Percentiles rank a stretch among this genome's conserved stretches.
These are phyloP conservation scores for Phaeosphaeriaceae sp. DNA, from an alignment of 2,329 filamentous ascomycete species.

Conservation along the genomic window DNA sequence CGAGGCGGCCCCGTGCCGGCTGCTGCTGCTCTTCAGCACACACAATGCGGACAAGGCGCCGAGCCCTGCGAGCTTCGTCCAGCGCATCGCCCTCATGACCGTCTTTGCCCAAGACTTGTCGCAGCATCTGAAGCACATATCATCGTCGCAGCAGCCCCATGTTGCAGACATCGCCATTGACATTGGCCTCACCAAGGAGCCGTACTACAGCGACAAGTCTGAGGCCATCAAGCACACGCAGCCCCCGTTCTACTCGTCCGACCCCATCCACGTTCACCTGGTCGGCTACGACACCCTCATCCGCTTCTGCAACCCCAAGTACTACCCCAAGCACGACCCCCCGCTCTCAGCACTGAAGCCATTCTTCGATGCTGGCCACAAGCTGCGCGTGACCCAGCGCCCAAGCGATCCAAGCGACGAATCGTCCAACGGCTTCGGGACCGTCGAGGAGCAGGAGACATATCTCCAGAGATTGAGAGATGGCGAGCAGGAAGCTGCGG, in stretches of 20 bases:
- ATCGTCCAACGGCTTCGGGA: constrained; percentile 64
- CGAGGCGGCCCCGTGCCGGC: constrained; percentile 51
- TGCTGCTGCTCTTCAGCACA: constrained; percentile 67
- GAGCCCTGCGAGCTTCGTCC: constrained; percentile 71
- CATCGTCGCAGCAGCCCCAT: constrained; percentile 6
- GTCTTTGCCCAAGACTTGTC: constrained; percentile 67
- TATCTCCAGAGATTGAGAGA: constrained; percentile 61
- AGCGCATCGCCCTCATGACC: constrained; percentile 75
- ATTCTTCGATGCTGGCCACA: constrained; percentile 67
- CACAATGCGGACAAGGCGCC: constrained; percentile 72
- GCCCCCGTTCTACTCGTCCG: constrained; percentile 44
- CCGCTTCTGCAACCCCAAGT: constrained; percentile 75
- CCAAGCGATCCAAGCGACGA: constrained; percentile 49
- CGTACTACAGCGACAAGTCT: constrained; percentile 78
- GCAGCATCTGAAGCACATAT: constrained; percentile 15
- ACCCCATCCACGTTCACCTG: constrained; percentile 68
- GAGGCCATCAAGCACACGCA: constrained; percentile 59
- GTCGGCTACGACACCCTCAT: constrained; percentile 79
- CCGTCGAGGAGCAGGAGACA: constrained; percentile 59
- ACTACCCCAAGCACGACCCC: constrained; percentile 62
- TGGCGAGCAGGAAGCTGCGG: constrained; percentile 59
- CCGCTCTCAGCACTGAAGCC: constrained; percentile 64
- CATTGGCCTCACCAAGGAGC: constrained; percentile 72
- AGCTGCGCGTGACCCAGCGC: constrained; percentile 69
- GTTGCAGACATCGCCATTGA: constrained; percentile 56